Evolutionary conservation across 352 stramenopile species (phyloP), one percentile per base, ranked within the genome.

Genomic region (Globisporangium radiosum): DNA sequence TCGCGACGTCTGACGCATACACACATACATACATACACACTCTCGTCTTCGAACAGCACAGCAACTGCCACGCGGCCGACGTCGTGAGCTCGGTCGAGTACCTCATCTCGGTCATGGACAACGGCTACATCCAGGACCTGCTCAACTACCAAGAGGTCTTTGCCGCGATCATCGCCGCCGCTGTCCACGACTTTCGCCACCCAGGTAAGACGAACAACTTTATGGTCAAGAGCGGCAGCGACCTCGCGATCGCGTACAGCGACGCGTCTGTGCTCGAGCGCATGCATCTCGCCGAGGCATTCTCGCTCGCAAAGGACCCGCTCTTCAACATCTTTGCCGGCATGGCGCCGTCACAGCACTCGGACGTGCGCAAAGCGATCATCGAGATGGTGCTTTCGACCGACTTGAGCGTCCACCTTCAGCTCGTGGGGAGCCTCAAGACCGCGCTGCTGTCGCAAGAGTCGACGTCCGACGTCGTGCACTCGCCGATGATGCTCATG

Each of bases 321-420:
- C 62, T 79, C 6, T 90, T 76, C 59, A 76, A 92, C 64, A 90
- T 92, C 60, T 92, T 92, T 65, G 78, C 75, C 3, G 70, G 80
- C 40, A 85, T 96, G 74, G 88, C 87, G 49, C 71, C 85, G 62
- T 86, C 88, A 50, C 73, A 74, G 50, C 90, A 85, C 49, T 75
- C 75, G n/a, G 81, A 92, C 63, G 87, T 90, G 25, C 78, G 81
- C 19, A 92, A 90, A 55, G 80, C 79, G 3, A 94, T 94, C 54
- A 94, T 94, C 42, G 80, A 93, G 59, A 92, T 92, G 77, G 85
- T 95, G n/a, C 70, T 96, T 17, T 87, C 79, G 50, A 95, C 87
- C 0, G 85, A 96, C 64, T 53, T 96, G 49, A 86, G 76, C 15
- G 80, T 92, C 72, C 87, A 96, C 49, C 47, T 92, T 38, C 77